Evolutionary conservation across 441 rosid genomes (phyloP), one percentile per base, ranked within the genome.

Genomic region (Aquilaria agallochum): DNA sequence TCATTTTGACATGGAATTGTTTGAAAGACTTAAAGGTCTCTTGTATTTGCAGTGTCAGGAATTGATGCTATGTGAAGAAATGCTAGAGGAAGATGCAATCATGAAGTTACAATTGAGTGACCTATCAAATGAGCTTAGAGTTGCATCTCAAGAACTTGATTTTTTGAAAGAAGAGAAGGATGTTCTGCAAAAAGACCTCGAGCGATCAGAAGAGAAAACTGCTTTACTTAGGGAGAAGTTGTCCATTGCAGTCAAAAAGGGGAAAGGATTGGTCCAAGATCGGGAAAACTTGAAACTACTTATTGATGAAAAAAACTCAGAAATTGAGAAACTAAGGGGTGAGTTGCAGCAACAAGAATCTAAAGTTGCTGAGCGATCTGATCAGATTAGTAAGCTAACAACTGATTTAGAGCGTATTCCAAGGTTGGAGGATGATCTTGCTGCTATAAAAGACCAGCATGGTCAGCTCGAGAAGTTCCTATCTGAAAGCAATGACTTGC

Each of bases 181-280:
- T 58, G 59, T 73, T 63, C 70, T 87, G 76, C 88, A 75, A 70
- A 79, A 79, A 48, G 85, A 82, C 76, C 92, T 90, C 59, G 91
- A 79, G 57, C 85, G 87, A 46, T 83, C 92, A 56, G 96, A 90
- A 77, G 97, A 89, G 76, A 94, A 87, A 82, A 81, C 87, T 70
- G 68, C 84, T 72, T 67, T 89, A 63, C 72, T 90, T 44, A 82
- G 87, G 68, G 97, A 94, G 72, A 94, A 94, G 72, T 82, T 94
- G 66, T 82, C 98, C 60, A 76, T 86, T 90, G 97, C 98, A 59
- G 87, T 93, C 69, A 93, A 90, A 86, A 93, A 93, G 80, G 98
- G 98, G 45, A 93, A 93, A 85, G 98, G 96, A 49, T 72, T 93
- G 72, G 81, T 93, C 63, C 96, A 88, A 76, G 98, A 93, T 76